These are phyloP conservation scores for Thymus mandschuricus DNA, from an alignment of 257 asterid species.

Conservation along the genomic window DNA sequence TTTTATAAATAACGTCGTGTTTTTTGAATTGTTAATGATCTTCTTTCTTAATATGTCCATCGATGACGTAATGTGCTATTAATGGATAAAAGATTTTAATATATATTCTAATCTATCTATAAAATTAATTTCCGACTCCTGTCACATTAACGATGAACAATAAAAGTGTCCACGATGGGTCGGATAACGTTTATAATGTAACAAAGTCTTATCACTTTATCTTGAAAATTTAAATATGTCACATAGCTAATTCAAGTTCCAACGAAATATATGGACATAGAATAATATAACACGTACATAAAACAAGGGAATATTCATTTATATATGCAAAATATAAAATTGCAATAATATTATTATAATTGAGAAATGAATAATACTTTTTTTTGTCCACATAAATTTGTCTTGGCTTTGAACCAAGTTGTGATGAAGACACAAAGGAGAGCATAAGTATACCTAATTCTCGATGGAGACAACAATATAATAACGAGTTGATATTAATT, in stretches of 20 bases:
- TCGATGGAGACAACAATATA: not conserved
- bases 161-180: too few species aligned
- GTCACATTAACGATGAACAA: too few species aligned
- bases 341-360: not conserved
- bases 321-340: not conserved
- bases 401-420: not conserved
- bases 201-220: too few species aligned
- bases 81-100: too few species aligned
- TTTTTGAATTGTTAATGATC: too few species aligned
- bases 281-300: too few species aligned
- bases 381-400: not conserved
- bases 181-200: too few species aligned
- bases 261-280: not conserved
- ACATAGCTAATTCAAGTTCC: not conserved
- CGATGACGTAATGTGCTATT: too few species aligned
- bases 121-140: too few species aligned
- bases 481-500: conserved; percentile 21
- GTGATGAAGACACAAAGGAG: conserved; percentile 11
- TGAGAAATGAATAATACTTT: not conserved
- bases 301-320: not conserved
- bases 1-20: too few species aligned
- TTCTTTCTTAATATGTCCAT: too few species aligned
- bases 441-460: conserved; percentile 5
- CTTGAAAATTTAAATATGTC: not conserved
- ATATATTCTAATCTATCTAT: too few species aligned